Percentiles rank a stretch among this genome's conserved stretches.
Evolutionary conservation across 2,329 filamentous ascomycete genomes (phyloP).

Genomic region (Aspergillus sergii): DNA sequence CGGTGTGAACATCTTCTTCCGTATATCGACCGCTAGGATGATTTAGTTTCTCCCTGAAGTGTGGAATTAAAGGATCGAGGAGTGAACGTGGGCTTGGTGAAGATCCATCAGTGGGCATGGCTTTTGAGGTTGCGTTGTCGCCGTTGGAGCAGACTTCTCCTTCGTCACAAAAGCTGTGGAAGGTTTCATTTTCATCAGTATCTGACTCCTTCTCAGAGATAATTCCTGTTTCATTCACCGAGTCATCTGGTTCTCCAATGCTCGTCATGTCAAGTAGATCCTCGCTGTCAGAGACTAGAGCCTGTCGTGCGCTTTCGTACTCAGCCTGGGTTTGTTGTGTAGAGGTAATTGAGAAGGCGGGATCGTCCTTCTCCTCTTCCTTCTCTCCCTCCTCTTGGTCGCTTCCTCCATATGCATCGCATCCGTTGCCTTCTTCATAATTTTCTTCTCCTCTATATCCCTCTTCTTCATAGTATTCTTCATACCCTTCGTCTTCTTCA

Average conservation of each 20-base stretch:
- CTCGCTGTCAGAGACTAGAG: not conserved
- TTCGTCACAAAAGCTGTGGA: conserved; percentile 14
- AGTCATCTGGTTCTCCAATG: not conserved
- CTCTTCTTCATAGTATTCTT: conserved; percentile 1
- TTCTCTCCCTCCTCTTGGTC: not conserved
- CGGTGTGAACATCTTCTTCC: conserved; percentile 24
- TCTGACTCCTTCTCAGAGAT: not conserved
- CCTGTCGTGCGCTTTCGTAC: conserved; percentile 9
- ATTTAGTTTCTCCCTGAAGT: conserved; percentile 29
- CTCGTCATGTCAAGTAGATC: not conserved
- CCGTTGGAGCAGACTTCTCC: not conserved
- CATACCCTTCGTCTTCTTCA: not conserved
- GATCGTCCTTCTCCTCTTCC: not conserved
- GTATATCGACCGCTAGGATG: conserved; percentile 26
- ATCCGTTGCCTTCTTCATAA: not conserved
- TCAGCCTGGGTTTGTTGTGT: conserved; percentile 5
- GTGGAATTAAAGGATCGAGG: conserved; percentile 25
- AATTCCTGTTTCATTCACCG: not conserved
- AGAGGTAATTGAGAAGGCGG: not conserved
- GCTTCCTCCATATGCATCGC: not conserved
- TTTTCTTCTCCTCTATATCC: not conserved
- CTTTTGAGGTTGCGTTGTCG: not conserved
- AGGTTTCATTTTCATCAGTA: conserved; percentile 6
- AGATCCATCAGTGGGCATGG: not conserved
- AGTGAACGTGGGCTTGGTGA: conserved; percentile 1